Evolutionary conservation across 495 filamentous ascomycete species (phyloP), one percentile per base, ranked within the genome.

Genomic region (Neurospora sp.): DNA sequence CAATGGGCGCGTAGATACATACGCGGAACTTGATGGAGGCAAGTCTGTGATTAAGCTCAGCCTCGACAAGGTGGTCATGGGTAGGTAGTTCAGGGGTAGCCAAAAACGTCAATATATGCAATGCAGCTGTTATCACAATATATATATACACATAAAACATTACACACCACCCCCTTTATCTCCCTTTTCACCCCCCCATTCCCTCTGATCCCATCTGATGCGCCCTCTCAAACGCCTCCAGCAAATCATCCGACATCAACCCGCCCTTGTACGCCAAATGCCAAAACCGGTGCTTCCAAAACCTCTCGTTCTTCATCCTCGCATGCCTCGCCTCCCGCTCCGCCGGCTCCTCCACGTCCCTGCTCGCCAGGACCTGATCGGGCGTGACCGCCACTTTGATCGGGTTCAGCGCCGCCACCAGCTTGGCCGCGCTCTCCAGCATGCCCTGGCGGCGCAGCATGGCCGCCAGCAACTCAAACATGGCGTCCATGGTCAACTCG

Each of bases 261-360:
- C 82, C 79, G 46, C 81, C 39, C 39, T 74, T 38, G 1, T 73
- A 65, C 27, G 82, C 84, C 27, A 82, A 39, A 31, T 79, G 76
- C 85, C 85, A 86, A 70, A 86, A 86, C 46, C 75, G 71, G 61
- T 86, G 83, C 53, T 70, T 77, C 83, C 83, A 85, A 39, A 77
- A 80, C 40, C 73, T 31, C 27, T 8, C 71, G 37, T 31, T 70
- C 72, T 41, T 74, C 74, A 18, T 77, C 71, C 73, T 53, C 38
- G 65, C 61, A 68, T 70, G 73, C 70, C 53, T 72, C 48, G 7
- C 74, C 76, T 59, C 41, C 37, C 18, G n/a, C 10, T 48, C 59
- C 38, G 16, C 65, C 18, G 44, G 12, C 22, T 27, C 40, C 6
- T 71, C 71, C 37, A 73, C 71, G 0, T 78, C 82, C 53, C 53